These are phyloP conservation scores for Pyrus betulifolia DNA, from an alignment of 306 rosid genomes.

Conservation along the genomic window DNA sequence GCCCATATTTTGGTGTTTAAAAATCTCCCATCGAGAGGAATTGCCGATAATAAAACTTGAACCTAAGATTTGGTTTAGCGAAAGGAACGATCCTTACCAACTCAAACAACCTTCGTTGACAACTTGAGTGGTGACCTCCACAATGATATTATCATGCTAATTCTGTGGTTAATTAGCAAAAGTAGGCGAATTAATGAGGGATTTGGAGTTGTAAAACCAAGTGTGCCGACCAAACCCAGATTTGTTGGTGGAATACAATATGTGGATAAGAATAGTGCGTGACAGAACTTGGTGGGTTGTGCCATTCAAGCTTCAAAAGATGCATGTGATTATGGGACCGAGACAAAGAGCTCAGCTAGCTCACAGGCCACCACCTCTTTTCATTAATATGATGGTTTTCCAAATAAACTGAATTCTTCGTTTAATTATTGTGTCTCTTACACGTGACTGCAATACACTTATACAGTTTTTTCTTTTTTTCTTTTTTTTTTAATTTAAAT, in stretches of 20 bases:
- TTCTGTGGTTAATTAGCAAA: neutral
- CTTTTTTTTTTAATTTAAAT: no score
- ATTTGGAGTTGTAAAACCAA: neutral
- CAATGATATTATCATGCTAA: no score
- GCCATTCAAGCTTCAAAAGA: neutral
- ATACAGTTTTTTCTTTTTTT: no score
- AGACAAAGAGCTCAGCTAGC: neutral
- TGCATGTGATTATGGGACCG: slow-evolving; percentile 15
- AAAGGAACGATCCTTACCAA: no score
- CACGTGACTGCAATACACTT: neutral
- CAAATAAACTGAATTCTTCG: neutral
- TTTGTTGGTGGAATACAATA: neutral
- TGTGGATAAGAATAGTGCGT: neutral
- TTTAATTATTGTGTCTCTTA: neutral
- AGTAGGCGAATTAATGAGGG: no score
- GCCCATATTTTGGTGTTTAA: no score
- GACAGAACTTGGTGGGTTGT: neutral
- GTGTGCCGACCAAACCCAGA: neutral
- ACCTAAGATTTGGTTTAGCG: no score
- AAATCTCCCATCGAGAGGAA: no score
- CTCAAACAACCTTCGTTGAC: no score
- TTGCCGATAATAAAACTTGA: no score
- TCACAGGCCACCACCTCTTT: neutral
- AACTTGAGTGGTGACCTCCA: no score
- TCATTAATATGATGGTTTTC: neutral